Base-by-base conservation (phyloP, 1,284 basidiomycete genomes). In the Ustanciosporium gigantosporum region DNA sequence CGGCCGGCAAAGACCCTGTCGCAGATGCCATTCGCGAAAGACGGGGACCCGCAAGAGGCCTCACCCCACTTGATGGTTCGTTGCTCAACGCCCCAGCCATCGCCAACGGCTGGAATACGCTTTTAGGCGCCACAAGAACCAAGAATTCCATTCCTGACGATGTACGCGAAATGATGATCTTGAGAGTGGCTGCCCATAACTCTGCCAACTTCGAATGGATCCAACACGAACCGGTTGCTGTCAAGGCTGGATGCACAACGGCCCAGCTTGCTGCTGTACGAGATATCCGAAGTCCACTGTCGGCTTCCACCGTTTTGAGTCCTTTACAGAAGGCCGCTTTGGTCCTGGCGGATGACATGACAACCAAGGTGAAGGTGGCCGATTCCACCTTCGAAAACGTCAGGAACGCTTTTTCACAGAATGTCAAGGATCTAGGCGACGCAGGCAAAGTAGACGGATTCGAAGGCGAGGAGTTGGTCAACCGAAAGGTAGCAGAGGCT, bases 151-250 rank as follows among this genome's bases (percentile, higher is more conserved):
- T 81, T 23, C 76, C 75, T 0, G 79, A 76, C 35, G 80, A 81
- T 51, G 64, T 81, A 14, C 56, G 80, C 22, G 80, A 81, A 57
- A 66, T 80, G 41, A 78, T 81, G 73, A 80, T 81, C 49, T 68
- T 80, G 3, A 76, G 80, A 14, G 79, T 81, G 2, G 80, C 80
- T 2, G 79, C 76, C 1, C 74, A 78, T 44, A 81, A 81, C 52
- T 66, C 68, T 21, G 80, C 80, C 20, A 71, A 77, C 17, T 81
- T 80, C 46, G 80, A 81, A 53, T 81, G 80, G 80, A 77, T 80
- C 42, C 79, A 77, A 31, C 77, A 78, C 44, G 77, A 75, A n/a
- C 71, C 70, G 37, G 74, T 80, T 36, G 79, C 74, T 2, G 42
- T 50, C n/a, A 67, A 76, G 41, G 79, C 74, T 6, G 80, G 80